Evolutionary conservation across 73 alveolate species (phyloP), one percentile per base, ranked within the genome.

Genomic region (Tetrahymena borealis): DNA sequence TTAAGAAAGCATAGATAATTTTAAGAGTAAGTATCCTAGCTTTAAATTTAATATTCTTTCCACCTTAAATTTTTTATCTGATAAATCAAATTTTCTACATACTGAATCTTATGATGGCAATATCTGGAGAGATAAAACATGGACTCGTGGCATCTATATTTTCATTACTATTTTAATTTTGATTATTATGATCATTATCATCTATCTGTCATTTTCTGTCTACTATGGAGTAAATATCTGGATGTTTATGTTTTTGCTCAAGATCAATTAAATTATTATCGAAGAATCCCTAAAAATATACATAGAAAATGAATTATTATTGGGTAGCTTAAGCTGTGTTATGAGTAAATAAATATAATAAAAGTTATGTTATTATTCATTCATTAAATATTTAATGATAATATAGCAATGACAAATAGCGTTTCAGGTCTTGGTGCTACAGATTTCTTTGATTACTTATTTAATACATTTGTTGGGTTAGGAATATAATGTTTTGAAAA

Each of bases 91-190:
- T 20, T 31, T 41, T 12, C 20, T 41, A 0, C 16, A 41, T 18
- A 41, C 96, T 36, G 98, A 96, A 92, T 91, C 98, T 7, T 95
- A 85, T 79, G 98, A 96, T 91, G 98, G 98, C n/a, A 98, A 98
- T 92, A 94, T 97, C 60, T 98, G 99, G 98, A 97, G 95, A 90
- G 97, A 79, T 94, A 94, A 93, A 35, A 90, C 91, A 40, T 98
- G 99, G 99, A 97, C 94, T 90, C 77, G 99, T 77, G 42, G 94
- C 13, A 91, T 94, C 78, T 95, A 95, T 91, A 78, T 96, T 35
- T 97, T 93, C 95, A 95, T 93, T 33, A 94, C 98, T n/a, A 33
- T 93, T 31, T 92, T 98, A 78, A 91, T 95, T 42, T 38, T 97
- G 39, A 91, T 94, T 92, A 33, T 95, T 40, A 91, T 91, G 37